Evolutionary conservation across 371 early-diverging fungal species (phyloP).

Genomic region (Circinella minor): DNA sequence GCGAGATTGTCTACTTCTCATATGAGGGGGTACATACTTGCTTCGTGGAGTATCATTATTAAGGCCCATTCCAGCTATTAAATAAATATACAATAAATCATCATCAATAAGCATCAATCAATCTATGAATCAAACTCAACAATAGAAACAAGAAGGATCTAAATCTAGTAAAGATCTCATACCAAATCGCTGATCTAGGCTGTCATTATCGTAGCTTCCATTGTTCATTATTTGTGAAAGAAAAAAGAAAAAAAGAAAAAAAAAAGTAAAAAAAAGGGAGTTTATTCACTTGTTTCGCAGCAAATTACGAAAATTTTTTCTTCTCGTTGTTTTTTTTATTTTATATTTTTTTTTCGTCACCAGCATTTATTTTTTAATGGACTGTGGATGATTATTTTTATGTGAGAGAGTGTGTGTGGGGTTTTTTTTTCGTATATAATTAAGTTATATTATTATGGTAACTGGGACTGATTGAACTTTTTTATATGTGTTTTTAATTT

Average conservation of each 20-base stretch:
- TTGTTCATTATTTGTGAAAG: constrained; percentile 55
- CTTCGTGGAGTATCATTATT: constrained; percentile 33
- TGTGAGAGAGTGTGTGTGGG: no score
- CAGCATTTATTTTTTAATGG: background rate
- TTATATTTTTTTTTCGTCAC: background rate
- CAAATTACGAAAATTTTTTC: constrained; percentile 9
- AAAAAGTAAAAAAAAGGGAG: constrained; percentile 18
- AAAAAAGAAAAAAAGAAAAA: constrained; percentile 25
- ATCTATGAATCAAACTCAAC: no score
- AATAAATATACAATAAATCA: background rate
- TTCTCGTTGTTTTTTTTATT: constrained; percentile 1
- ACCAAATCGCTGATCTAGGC: constrained; percentile 75
- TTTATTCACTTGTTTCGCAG: background rate
- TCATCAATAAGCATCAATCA: background rate
- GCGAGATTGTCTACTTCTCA: constrained; percentile 46
- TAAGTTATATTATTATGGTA: no score
- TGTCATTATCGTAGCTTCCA: constrained; percentile 60
- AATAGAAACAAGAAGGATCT: no score
- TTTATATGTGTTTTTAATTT: background rate
- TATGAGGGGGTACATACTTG: constrained; percentile 62
- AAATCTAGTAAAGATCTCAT: constrained; percentile 20
- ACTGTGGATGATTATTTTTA: no score
- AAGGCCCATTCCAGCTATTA: constrained; percentile 74
- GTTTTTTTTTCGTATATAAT: no score
- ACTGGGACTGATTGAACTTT: no score